Conservation (phyloP, 108 stramenopile species). For the Mediolabrus comicus region DNA sequence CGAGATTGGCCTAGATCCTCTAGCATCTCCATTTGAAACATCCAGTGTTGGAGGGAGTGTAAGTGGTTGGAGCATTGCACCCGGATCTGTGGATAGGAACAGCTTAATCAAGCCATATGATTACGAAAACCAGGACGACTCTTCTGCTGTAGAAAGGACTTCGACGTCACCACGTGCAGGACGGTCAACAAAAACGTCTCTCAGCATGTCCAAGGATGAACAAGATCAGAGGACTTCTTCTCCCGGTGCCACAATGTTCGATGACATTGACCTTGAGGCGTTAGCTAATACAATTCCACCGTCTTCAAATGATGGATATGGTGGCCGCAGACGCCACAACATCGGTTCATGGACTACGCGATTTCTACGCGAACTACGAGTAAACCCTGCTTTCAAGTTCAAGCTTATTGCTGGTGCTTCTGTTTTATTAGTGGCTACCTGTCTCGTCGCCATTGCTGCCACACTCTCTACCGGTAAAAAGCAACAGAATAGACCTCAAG, state of each 20-base stretch:
- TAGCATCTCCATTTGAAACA: conserved; percentile 41
- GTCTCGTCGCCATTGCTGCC: background rate
- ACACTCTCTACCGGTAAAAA: background rate
- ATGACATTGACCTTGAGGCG: conserved; percentile 41
- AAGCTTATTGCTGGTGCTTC: background rate
- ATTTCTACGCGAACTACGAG: conserved; percentile 22
- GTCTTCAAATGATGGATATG: background rate
- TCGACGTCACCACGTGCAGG: background rate
- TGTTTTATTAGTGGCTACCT: background rate
- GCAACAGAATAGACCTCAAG: background rate
- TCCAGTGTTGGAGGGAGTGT: conserved; percentile 11
- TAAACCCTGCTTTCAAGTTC: conserved; percentile 30
- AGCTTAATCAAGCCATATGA: conserved; percentile 17
- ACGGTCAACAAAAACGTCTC: background rate
- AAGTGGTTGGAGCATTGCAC: conserved; percentile 32
- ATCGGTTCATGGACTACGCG: conserved; percentile 6
- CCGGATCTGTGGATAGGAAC: conserved; percentile 10
- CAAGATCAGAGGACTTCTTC: background rate
- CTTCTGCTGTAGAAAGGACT: background rate
- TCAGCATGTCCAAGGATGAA: conserved; percentile 13
- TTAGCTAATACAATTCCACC: conserved; percentile 1
- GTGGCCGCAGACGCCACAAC: background rate
- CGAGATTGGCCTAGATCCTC: conserved; percentile 59
- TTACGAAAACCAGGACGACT: conserved; percentile 13
- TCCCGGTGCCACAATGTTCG: conserved; percentile 5